Evolutionary conservation across 2,329 filamentous ascomycete genomes (phyloP).

Genomic region (Botrytis porri): DNA sequence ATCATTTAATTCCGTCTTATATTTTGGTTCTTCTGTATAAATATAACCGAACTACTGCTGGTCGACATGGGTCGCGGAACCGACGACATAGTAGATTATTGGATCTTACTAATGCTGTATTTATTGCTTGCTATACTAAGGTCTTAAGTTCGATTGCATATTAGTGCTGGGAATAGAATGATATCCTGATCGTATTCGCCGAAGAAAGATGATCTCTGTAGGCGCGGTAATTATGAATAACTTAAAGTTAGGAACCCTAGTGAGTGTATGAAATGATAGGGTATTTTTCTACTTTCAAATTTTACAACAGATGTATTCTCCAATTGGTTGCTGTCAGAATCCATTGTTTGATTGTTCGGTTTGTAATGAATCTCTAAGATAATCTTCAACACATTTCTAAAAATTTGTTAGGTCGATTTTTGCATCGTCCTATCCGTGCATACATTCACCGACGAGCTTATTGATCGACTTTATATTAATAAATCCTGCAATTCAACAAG

Average conservation of each 20-base stretch:
- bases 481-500: background rate
- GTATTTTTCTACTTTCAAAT: no score
- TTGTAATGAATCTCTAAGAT: no score
- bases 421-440: no score
- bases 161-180: background rate
- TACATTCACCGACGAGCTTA: background rate
- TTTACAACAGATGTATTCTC: no score
- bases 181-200: background rate
- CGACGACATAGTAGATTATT: background rate
- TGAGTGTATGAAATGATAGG: no score
- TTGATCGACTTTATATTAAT: background rate
- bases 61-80: background rate
- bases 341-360: no score
- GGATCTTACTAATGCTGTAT: background rate
- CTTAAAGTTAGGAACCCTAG: background rate
- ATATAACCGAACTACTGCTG: background rate
- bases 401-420: no score
- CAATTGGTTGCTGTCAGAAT: no score
- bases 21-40: background rate
- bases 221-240: background rate
- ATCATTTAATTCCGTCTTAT: background rate
- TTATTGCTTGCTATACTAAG: background rate
- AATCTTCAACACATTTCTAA: no score
- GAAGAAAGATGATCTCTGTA: background rate
- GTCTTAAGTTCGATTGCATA: background rate